Evolutionary conservation across 2,329 filamentous ascomycete species (phyloP), one percentile per base, ranked within the genome.

Genomic region (Hypoxylon sp.): DNA sequence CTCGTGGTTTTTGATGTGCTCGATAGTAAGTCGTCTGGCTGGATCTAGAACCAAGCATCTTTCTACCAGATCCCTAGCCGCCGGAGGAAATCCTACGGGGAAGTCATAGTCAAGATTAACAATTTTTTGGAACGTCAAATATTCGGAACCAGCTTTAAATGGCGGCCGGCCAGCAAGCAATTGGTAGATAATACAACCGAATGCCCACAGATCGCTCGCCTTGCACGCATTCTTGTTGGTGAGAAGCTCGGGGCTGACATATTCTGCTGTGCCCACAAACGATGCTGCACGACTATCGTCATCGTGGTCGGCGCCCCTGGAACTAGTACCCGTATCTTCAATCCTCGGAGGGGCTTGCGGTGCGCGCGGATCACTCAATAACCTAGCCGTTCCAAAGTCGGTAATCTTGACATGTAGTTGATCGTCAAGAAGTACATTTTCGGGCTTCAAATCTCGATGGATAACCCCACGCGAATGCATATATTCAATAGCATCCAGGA

Each of bases 391-490:
- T 30, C 94, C 94, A 68, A 99, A 99, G 72, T 99, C 94, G 5
- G 94, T 99, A 60, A 99, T 97, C 71, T 99, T 99, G 73, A 97
- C 87, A 66, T 97, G 91, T 89, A 97, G 95, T 66, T 96, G 88
- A 59, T 92, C 89, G 70, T 99, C 94, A 26, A 99, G 78, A 5
- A 99, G 81, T 3, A 99, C 92, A 61, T 99, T 99, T 70, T 99
- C 94, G 0, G 94, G 94, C 68, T 99, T 99, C 60, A 99, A 73
- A 68, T 99, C 94, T 59, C 94, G 88, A 71, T 99, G 94, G 54
- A 99, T 97, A 16, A 99, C 91, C 15, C 93, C 94, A 57, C 91
- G 85, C 30, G 87, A 91, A 75, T 99, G 94, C 94, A 99, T 99
- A 71, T 97, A 97, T 65, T 93, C 90, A 67, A 99, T 93, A 15